phyloP scores from a whole-genome alignment of 2,329 filamentous ascomycete species.

The Nothopassalora personata region DNA sequence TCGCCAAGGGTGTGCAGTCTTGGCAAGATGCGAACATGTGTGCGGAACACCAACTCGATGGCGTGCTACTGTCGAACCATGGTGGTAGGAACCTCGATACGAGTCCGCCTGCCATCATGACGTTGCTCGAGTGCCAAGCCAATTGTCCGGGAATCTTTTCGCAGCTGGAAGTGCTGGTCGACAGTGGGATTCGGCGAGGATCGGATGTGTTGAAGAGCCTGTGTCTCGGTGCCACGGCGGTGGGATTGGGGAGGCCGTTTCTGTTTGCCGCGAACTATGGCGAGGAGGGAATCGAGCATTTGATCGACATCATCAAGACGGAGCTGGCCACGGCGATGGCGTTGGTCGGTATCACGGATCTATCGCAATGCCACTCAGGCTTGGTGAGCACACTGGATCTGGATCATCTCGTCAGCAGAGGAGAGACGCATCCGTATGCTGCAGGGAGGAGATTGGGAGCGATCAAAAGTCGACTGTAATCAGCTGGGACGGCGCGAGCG shows the following conservation, averaged over 20 bases:
- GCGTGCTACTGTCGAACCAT: conserved; percentile 48
- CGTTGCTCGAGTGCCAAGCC: conserved; percentile 58
- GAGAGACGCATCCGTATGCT: conserved; percentile 23
- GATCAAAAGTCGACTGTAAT: not conserved
- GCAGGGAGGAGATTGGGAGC: conserved; percentile 16
- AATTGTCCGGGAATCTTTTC: conserved; percentile 57
- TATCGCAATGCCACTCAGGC: conserved; percentile 56
- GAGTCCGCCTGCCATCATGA: conserved; percentile 51
- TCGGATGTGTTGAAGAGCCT: conserved; percentile 64
- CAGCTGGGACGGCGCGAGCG: no score
- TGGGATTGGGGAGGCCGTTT: conserved; percentile 57
- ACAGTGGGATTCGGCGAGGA: conserved; percentile 61
- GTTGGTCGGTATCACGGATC: conserved; percentile 56
- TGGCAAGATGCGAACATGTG: conserved; percentile 41
- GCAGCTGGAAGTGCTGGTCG: conserved; percentile 57
- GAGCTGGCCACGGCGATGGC: conserved; percentile 62
- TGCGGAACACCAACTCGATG: conserved; percentile 39
- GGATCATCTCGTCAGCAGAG: conserved; percentile 43
- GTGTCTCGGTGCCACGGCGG: conserved; percentile 59
- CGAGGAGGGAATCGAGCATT: conserved; percentile 46
- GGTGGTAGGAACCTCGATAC: conserved; percentile 46
- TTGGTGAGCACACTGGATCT: conserved; percentile 51
- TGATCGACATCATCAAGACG: conserved; percentile 38
- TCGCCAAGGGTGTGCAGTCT: conserved; percentile 40
- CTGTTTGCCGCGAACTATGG: conserved; percentile 59